Conservation (phyloP, 176 grass and related monocot genomes). For the Puccinellia tenuiflora region DNA sequence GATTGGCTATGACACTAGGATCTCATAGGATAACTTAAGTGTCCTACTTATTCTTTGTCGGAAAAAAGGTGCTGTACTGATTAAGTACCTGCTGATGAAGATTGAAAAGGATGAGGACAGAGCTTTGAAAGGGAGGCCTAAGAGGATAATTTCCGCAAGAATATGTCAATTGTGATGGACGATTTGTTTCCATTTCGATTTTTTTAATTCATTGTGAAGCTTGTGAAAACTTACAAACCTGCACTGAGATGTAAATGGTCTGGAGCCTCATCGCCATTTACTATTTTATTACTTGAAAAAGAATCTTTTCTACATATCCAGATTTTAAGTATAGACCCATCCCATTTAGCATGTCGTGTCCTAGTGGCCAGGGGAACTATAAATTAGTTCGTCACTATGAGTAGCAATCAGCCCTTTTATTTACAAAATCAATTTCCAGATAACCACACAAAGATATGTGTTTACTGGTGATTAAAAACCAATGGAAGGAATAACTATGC, state of each 20-base stretch:
- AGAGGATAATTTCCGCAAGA: not conserved
- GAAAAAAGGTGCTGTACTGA: not conserved
- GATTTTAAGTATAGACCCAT: not conserved
- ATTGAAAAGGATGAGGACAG: not conserved
- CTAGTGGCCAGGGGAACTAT: not conserved
- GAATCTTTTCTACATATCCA: not conserved
- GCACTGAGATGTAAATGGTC: not conserved
- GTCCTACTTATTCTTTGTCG: not conserved
- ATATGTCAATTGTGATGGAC: not conserved
- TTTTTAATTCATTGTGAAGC: not conserved
- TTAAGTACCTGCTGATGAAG: not conserved
- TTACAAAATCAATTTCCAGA: not conserved
- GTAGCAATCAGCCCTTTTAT: not conserved
- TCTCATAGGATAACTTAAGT: not conserved
- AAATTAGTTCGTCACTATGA: not conserved
- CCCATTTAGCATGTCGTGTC: not conserved
- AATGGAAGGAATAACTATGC: not conserved
- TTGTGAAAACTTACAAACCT: not conserved
- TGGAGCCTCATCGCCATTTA: conserved; percentile 5
- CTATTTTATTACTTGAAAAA: not conserved
- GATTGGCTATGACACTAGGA: not conserved
- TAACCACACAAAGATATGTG: not conserved
- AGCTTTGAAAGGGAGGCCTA: not conserved
- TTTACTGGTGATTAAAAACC: not conserved
- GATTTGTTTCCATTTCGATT: not conserved